Conservation (phyloP, 2,329 filamentous ascomycete genomes). For the Biscogniauxia sp. region DNA sequence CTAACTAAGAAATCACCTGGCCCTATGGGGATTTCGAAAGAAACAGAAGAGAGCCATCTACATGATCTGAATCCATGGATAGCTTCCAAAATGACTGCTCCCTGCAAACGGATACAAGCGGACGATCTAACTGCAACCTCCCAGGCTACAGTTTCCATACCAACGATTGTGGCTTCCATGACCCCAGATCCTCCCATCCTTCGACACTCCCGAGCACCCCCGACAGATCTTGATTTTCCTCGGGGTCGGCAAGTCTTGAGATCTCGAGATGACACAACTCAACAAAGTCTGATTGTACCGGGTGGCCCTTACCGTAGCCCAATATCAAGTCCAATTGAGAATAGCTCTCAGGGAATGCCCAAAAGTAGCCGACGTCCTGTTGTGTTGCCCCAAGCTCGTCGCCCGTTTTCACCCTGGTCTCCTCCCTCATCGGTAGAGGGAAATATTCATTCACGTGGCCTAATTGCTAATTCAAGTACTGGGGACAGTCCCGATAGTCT, state of each 20-base stretch:
- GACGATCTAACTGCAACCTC: not conserved
- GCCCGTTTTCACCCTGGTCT: conserved; percentile 26
- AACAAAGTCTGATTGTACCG: conserved; percentile 10
- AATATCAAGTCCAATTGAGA: conserved; percentile 19
- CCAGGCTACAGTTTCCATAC: not conserved
- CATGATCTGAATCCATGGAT: conserved; percentile 38
- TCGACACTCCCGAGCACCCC: conserved; percentile 24
- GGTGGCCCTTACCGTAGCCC: conserved; percentile 27
- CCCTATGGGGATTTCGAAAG: not conserved
- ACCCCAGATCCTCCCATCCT: conserved; percentile 30
- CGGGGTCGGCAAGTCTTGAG: conserved; percentile 15
- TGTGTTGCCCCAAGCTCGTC: conserved; percentile 9
- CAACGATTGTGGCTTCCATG: conserved; percentile 6
- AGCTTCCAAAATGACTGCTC: conserved; percentile 38
- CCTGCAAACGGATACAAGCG: conserved; percentile 1
- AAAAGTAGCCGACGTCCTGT: conserved; percentile 2
- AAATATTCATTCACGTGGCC: not conserved
- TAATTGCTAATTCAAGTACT: not conserved
- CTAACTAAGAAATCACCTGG: not conserved
- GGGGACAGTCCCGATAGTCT: not conserved
- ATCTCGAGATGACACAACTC: conserved; percentile 1
- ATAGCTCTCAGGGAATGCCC: conserved; percentile 1
- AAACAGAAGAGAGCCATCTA: conserved; percentile 5
- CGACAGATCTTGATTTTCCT: conserved; percentile 29
- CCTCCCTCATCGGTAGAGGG: conserved; percentile 29